Percentiles rank a stretch among this genome's conserved stretches.
Conservation (phyloP, 2,329 filamentous ascomycete genomes). For the Fusarium annulatum region DNA sequence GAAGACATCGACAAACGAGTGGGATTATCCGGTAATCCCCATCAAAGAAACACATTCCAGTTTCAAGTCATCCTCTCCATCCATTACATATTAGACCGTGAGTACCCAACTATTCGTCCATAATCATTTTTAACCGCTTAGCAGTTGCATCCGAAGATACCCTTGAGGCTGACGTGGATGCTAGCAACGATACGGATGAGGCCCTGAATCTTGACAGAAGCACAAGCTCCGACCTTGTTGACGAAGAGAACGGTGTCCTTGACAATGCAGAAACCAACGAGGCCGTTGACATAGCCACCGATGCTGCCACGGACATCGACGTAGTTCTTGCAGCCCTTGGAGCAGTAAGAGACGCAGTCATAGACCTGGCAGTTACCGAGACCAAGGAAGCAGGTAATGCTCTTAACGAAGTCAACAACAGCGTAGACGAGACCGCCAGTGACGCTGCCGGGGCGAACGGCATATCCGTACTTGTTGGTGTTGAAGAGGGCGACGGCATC, state of each 20-base stretch:
- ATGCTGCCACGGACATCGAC: constrained; percentile 48
- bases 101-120: background rate
- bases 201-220: constrained; percentile 44
- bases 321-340: constrained; percentile 54
- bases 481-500: constrained; percentile 54
- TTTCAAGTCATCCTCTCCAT: constrained; percentile 9
- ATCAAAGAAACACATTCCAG: constrained; percentile 4
- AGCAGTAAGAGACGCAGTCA: constrained; percentile 54
- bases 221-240: constrained; percentile 41
- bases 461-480: constrained; percentile 49
- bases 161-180: constrained; percentile 46
- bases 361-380: constrained; percentile 47
- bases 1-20: constrained; percentile 10
- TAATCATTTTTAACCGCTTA: constrained; percentile 25
- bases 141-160: constrained; percentile 51
- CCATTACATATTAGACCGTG: constrained; percentile 20
- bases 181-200: constrained; percentile 51
- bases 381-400: constrained; percentile 47
- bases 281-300: constrained; percentile 46
- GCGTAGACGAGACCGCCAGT: constrained; percentile 42
- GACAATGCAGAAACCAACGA: constrained; percentile 49
- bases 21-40: constrained; percentile 27
- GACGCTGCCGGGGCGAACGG: constrained; percentile 42
- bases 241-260: constrained; percentile 47
- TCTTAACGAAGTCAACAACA: constrained; percentile 40